These are phyloP conservation scores for Colletotrichum trifolii DNA, from an alignment of 2,329 filamentous ascomycete genomes.

Conservation along the genomic window DNA sequence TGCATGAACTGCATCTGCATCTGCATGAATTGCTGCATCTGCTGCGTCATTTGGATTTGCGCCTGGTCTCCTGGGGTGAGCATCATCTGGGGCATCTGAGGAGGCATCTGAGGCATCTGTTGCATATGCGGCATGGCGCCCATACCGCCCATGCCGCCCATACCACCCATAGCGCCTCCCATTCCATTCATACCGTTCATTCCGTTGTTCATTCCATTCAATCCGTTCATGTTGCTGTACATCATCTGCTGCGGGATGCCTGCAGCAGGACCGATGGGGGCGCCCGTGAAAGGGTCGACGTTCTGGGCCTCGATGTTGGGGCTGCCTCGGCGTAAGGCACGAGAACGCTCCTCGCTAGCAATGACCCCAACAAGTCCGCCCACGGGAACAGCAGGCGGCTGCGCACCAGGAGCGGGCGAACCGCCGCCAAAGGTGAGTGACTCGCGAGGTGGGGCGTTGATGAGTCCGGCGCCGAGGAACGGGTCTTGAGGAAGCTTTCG, in stretches of 20 bases:
- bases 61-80: conserved; percentile 75
- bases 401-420: conserved; percentile 51
- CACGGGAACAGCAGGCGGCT: conserved; percentile 63
- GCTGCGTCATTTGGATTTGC: conserved; percentile 83
- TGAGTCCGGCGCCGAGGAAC: conserved; percentile 82
- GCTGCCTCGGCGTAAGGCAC: conserved; percentile 81
- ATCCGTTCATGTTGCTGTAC: conserved; percentile 47
- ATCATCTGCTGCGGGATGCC: conserved; percentile 60
- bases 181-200: conserved; percentile 24
- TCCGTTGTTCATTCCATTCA: conserved; percentile 26
- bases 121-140: conserved; percentile 42
- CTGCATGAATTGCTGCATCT: conserved; percentile 90
- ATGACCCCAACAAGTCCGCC: conserved; percentile 91
- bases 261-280: conserved; percentile 59
- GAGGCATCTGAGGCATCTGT: conserved; percentile 28
- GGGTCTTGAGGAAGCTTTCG: conserved; percentile 85
- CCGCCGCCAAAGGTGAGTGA: conserved; percentile 77
- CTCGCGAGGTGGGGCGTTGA: conserved; percentile 78
- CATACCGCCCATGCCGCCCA: conserved; percentile 47
- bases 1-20: conserved; percentile 97
- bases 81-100: conserved; percentile 51
- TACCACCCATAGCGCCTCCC: conserved; percentile 38
- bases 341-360: conserved; percentile 82
- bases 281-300: conserved; percentile 49
- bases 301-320: conserved; percentile 71